A percentile compares a stretch with the other conserved stretches of the same genome.
phyloP scores from a whole-genome alignment of 1,284 basidiomycete genomes.

The Heterobasidion irregulare region DNA sequence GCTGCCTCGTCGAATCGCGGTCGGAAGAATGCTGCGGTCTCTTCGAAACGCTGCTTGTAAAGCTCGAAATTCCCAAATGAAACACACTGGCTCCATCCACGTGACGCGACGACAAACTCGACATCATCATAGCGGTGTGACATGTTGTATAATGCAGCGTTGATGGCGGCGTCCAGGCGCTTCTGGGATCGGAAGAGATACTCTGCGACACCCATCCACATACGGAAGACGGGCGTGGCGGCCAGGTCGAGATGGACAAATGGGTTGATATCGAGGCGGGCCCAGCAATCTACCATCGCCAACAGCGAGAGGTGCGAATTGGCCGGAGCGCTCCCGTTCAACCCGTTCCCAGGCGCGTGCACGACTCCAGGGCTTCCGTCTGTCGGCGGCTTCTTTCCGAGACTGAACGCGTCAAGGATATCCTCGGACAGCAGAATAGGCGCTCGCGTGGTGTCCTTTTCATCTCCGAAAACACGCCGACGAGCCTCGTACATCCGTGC shows the following conservation, averaged over 20 bases:
- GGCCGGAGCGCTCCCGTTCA: constrained; percentile 20
- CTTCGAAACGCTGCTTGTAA: constrained; percentile 77
- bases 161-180: constrained; percentile 63
- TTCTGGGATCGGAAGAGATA: constrained; percentile 76
- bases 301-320: constrained; percentile 96
- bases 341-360: too few species aligned
- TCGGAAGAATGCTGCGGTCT: constrained; percentile 82
- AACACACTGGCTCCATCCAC: constrained; percentile 97
- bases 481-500: constrained; percentile 73
- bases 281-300: constrained; percentile 99
- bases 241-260: constrained; percentile 91
- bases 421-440: constrained; percentile 86
- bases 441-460: constrained; percentile 14
- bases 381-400: constrained; percentile 40
- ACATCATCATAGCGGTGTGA: constrained; percentile 86
- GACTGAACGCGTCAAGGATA: constrained; percentile 84
- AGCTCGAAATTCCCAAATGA: constrained; percentile 89
- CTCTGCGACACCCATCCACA: constrained; percentile 97
- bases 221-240: constrained; percentile 91
- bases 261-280: constrained; percentile 79
- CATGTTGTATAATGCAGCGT: constrained; percentile 74
- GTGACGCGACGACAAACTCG: constrained; percentile 90
- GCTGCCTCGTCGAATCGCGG: constrained; percentile 83
- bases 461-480: constrained; percentile 68
- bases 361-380: constrained; percentile 6